These are phyloP conservation scores for Hypoxylon fuscum DNA, from an alignment of 495 filamentous ascomycete species.

Conservation along the genomic window DNA sequence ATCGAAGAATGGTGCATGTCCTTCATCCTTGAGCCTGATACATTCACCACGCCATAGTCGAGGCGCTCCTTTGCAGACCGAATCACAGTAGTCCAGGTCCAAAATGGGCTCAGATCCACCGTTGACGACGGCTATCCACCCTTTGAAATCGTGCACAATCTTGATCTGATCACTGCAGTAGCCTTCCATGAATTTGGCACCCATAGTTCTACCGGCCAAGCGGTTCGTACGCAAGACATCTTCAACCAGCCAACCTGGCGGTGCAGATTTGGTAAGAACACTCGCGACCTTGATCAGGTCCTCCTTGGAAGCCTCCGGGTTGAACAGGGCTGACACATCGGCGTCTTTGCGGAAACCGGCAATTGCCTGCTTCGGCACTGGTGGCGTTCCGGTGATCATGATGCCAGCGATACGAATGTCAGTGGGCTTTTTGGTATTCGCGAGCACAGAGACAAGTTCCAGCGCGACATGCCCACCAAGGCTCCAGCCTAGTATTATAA, in stretches of 20 bases:
- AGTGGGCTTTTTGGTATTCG: constrained; percentile 2
- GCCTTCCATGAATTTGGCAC: constrained; percentile 2
- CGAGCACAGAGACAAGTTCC: constrained; percentile 2
- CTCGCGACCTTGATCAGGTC: constrained; percentile 3
- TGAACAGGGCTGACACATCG: constrained; percentile 2
- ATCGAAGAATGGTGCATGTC: constrained; percentile 5
- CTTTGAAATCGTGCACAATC: constrained; percentile 4
- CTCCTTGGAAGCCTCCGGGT: constrained; percentile 3
- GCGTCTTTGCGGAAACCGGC: constrained; percentile 3
- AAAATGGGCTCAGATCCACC: constrained; percentile 3
- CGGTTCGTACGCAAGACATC: constrained; percentile 3
- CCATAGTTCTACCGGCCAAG: constrained; percentile 4
- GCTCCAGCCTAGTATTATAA: constrained; percentile 3
- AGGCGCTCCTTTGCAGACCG: not conserved
- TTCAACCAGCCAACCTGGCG: constrained; percentile 1
- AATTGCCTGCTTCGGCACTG: constrained; percentile 2
- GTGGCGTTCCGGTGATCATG: constrained; percentile 3
- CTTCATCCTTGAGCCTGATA: constrained; percentile 2
- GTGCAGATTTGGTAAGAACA: constrained; percentile 3
- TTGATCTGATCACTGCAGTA: constrained; percentile 1
- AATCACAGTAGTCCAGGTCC: constrained; percentile 3
- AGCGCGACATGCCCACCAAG: constrained; percentile 4
- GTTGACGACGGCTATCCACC: constrained; percentile 3
- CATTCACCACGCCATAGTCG: constrained; percentile 4
- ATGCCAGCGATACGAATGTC: constrained; percentile 3